These are phyloP conservation scores for Vaccinium corymbosum DNA, from an alignment of 148 eudicot species.

Conservation along the genomic window DNA sequence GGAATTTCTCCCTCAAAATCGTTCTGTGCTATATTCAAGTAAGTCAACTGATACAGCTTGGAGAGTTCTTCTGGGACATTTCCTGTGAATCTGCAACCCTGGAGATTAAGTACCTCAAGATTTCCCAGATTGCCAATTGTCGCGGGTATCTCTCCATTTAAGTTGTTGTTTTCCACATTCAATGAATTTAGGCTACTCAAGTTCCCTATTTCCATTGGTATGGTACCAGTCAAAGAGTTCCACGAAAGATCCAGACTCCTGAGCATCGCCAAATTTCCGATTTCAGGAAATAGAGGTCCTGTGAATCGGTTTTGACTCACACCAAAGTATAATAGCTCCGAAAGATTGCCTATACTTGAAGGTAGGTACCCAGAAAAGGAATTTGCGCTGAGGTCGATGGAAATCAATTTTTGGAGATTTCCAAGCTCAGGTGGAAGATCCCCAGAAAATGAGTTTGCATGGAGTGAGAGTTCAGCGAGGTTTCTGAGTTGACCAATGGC, in stretches of 20 bases:
- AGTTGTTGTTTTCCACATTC: conserved; percentile 32
- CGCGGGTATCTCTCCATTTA: conserved; percentile 53
- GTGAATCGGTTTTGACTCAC: conserved; percentile 53
- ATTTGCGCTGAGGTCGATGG: conserved; percentile 72
- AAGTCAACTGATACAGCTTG: conserved; percentile 45
- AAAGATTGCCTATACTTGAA: conserved; percentile 49
- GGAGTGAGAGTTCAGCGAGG: conserved; percentile 64
- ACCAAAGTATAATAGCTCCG: conserved; percentile 52
- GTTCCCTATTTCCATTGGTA: conserved; percentile 53
- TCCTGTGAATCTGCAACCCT: conserved; percentile 60
- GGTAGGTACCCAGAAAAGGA: conserved; percentile 70
- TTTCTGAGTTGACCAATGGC: conserved; percentile 56
- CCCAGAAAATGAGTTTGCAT: conserved; percentile 57
- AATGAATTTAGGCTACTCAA: conserved; percentile 38
- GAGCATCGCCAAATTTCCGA: conserved; percentile 51
- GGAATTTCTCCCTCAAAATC: conserved; percentile 67
- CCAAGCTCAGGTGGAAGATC: conserved; percentile 75
- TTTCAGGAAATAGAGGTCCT: conserved; percentile 53
- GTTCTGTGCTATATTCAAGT: conserved; percentile 62
- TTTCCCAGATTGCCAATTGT: conserved; percentile 50
- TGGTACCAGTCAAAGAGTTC: conserved; percentile 53
- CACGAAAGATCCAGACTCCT: conserved; percentile 57
- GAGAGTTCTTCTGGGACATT: conserved; percentile 58
- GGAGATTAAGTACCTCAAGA: conserved; percentile 48
- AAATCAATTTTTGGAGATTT: conserved; percentile 45